Percentiles rank a stretch among this genome's conserved stretches.
Conservation (phyloP, 2,329 filamentous ascomycete species). For the Torrubiella hemipterigena region DNA sequence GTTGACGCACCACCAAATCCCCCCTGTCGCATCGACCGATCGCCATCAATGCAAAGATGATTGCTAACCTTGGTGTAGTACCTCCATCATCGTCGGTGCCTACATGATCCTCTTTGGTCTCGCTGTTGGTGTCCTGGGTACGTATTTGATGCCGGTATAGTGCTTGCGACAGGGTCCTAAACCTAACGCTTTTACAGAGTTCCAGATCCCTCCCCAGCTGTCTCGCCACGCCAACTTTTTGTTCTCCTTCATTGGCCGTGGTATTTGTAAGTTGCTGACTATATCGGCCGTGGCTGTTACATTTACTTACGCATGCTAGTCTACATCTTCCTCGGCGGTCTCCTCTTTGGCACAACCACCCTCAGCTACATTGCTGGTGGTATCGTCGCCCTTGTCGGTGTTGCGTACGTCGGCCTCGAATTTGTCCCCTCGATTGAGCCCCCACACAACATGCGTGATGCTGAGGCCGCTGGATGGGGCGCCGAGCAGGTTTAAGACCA, state of each 20-base stretch:
- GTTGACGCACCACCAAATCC: not conserved
- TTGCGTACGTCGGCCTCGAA: conserved; percentile 66
- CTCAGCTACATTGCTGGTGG: conserved; percentile 66
- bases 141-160: conserved; percentile 3
- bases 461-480: conserved; percentile 58
- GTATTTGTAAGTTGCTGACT: conserved; percentile 60
- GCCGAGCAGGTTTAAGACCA: conserved; percentile 65
- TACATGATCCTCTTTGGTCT: conserved; percentile 91
- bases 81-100: conserved; percentile 60
- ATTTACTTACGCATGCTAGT: conserved; percentile 38
- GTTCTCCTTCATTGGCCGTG: conserved; percentile 93
- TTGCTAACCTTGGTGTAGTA: conserved; percentile 10
- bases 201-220: conserved; percentile 87
- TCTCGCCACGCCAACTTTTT: conserved; percentile 93
- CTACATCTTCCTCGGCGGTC: conserved; percentile 88
- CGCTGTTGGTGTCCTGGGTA: conserved; percentile 56
- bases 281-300: not conserved
- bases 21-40: not conserved
- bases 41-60: too few relatives aligned
- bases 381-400: conserved; percentile 64
- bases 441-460: conserved; percentile 71
- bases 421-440: conserved; percentile 71
- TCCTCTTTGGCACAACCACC: conserved; percentile 59
- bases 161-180: not conserved
- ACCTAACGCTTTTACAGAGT: conserved; percentile 43